Evolutionary conservation across 352 stramenopile species (phyloP).

Genomic region (Globisporangium mamillatum): DNA sequence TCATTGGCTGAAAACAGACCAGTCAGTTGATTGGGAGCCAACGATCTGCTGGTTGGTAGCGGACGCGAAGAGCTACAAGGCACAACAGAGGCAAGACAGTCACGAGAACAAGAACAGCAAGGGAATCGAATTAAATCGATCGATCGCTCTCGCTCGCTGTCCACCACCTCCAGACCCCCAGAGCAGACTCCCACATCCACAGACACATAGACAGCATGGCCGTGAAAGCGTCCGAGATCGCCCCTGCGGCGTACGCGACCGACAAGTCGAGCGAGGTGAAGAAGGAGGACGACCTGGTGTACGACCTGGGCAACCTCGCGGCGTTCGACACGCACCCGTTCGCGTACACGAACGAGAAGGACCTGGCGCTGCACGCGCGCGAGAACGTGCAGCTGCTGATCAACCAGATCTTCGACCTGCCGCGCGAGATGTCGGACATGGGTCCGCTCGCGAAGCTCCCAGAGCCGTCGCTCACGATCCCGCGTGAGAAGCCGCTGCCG

Average conservation of each 20-base stretch:
- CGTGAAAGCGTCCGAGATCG: slow-evolving; percentile 82
- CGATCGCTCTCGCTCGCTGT: background rate
- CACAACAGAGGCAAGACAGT: background rate
- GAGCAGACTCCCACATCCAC: background rate
- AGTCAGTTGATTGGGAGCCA: slow-evolving; percentile 5
- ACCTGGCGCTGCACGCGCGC: slow-evolving; percentile 85
- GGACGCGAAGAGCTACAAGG: slow-evolving; percentile 6
- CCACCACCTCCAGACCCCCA: slow-evolving; percentile 12
- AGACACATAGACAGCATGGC: slow-evolving; percentile 34
- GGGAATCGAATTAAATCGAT: background rate
- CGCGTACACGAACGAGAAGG: slow-evolving; percentile 80
- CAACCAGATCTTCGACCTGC: slow-evolving; percentile 90
- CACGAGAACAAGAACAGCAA: background rate
- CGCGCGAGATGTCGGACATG: slow-evolving; percentile 91
- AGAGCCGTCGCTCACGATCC: slow-evolving; percentile 58
- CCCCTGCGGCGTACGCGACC: slow-evolving; percentile 64
- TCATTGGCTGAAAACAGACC: background rate
- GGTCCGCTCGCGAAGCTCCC: slow-evolving; percentile 88
- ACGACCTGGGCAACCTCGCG: slow-evolving; percentile 89
- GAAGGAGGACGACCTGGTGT: slow-evolving; percentile 83
- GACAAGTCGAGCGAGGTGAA: slow-evolving; percentile 59
- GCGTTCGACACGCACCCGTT: slow-evolving; percentile 90
- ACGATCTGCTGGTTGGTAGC: slow-evolving; percentile 10
- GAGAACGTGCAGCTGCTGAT: slow-evolving; percentile 95
- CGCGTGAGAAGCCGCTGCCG: slow-evolving; percentile 87